These are phyloP conservation scores for Simplicillium aogashimaense DNA, from an alignment of 2,329 filamentous ascomycete genomes.

Conservation along the genomic window DNA sequence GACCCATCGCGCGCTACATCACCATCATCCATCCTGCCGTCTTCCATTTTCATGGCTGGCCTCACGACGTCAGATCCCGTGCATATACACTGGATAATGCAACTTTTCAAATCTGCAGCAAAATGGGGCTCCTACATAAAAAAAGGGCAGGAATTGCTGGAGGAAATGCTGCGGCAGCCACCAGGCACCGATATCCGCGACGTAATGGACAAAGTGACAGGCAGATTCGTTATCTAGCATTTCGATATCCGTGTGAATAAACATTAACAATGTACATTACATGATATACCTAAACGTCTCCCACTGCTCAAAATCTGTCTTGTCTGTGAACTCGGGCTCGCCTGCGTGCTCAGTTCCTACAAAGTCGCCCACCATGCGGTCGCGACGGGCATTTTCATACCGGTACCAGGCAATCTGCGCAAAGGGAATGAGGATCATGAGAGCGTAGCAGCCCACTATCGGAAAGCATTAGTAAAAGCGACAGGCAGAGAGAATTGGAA, in stretches of 20 bases:
- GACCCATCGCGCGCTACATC: conserved; percentile 6
- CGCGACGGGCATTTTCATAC: conserved; percentile 1
- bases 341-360: neutral
- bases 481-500: neutral
- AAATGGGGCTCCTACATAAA: conserved; percentile 7
- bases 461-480: neutral
- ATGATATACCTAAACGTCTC: conserved; percentile 2
- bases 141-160: conserved; percentile 6
- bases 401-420: conserved; percentile 1
- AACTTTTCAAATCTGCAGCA: conserved; percentile 4
- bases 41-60: conserved; percentile 7
- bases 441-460: conserved; percentile 1
- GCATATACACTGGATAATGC: conserved; percentile 8
- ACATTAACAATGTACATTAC: neutral
- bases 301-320: conserved; percentile 3
- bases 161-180: conserved; percentile 5
- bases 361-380: neutral
- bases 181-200: conserved; percentile 4
- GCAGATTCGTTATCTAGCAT: conserved; percentile 7
- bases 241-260: too few relatives aligned
- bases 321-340: conserved; percentile 2
- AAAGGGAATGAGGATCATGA: conserved; percentile 1
- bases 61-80: conserved; percentile 6
- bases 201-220: conserved; percentile 8
- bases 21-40: conserved; percentile 8